Evolutionary conservation across 176 grass and related monocot species (phyloP).

Genomic region (Rhynchospora pubera): DNA sequence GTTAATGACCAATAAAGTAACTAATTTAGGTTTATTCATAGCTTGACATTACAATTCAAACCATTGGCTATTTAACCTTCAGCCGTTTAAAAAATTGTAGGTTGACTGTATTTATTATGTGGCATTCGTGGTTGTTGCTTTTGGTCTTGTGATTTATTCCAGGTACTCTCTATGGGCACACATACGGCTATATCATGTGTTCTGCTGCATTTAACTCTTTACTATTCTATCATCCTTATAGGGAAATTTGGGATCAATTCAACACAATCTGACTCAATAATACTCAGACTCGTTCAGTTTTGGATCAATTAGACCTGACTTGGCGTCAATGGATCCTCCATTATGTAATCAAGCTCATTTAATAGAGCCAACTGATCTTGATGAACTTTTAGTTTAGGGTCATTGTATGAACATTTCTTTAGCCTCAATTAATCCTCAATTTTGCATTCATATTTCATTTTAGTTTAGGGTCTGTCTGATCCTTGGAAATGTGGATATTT

Average conservation of each 20-base stretch:
- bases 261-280: neutral
- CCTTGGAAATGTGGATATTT: constrained; percentile 6
- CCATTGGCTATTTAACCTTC: neutral
- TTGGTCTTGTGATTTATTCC: constrained; percentile 56
- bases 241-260: neutral
- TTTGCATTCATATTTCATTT: neutral
- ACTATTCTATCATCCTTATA: neutral
- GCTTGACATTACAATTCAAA: neutral
- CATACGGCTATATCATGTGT: neutral
- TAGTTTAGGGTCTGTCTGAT: neutral
- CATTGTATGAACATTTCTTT: neutral
- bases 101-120: constrained; percentile 77
- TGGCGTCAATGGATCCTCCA: neutral
- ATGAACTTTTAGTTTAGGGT: no score
- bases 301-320: neutral
- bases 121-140: constrained; percentile 47
- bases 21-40: neutral
- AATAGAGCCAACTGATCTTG: neutral
- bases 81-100: constrained; percentile 27
- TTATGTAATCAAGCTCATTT: neutral
- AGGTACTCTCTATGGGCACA: neutral
- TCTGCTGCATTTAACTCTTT: neutral
- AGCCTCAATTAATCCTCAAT: neutral
- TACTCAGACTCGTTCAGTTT: neutral
- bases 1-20: neutral